phyloP scores from a whole-genome alignment of 1,284 basidiomycete species.

The Heterobasidion occidentale region DNA sequence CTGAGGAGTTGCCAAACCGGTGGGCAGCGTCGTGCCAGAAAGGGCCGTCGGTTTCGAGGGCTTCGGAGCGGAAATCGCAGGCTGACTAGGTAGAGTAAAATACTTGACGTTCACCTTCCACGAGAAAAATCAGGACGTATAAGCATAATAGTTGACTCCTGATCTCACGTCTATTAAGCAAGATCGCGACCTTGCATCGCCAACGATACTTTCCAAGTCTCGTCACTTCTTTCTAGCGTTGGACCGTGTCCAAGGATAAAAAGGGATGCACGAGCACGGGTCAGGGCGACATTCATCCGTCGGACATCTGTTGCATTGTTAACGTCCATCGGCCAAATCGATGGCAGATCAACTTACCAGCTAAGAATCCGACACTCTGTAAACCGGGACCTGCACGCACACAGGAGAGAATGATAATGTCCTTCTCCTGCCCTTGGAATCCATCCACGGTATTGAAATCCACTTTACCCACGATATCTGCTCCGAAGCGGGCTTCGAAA shows the following conservation, averaged over 20 bases:
- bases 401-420: constrained; percentile 92
- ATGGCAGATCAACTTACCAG: constrained; percentile 40
- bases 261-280: constrained; percentile 89
- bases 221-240: constrained; percentile 81
- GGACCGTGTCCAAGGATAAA: constrained; percentile 90
- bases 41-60: constrained; percentile 3
- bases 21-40: constrained; percentile 10
- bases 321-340: constrained; percentile 7
- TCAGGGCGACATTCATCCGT: constrained; percentile 97
- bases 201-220: constrained; percentile 75
- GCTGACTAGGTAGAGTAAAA: constrained; percentile 23
- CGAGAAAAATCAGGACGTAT: neutral
- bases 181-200: constrained; percentile 59
- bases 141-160: neutral
- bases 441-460: constrained; percentile 99
- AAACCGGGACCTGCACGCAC: constrained; percentile 85
- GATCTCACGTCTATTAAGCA: constrained; percentile 45
- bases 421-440: constrained; percentile 97
- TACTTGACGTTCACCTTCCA: constrained; percentile 30
- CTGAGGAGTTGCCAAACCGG: constrained; percentile 22
- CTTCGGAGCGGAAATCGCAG: constrained; percentile 2
- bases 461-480: constrained; percentile 63
- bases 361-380: constrained; percentile 81
- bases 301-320: constrained; percentile 49
- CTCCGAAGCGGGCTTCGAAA: constrained; percentile 72